These are phyloP conservation scores for Plasmodium coatneyi DNA, from an alignment of 169 alveolate genomes.

Conservation along the genomic window DNA sequence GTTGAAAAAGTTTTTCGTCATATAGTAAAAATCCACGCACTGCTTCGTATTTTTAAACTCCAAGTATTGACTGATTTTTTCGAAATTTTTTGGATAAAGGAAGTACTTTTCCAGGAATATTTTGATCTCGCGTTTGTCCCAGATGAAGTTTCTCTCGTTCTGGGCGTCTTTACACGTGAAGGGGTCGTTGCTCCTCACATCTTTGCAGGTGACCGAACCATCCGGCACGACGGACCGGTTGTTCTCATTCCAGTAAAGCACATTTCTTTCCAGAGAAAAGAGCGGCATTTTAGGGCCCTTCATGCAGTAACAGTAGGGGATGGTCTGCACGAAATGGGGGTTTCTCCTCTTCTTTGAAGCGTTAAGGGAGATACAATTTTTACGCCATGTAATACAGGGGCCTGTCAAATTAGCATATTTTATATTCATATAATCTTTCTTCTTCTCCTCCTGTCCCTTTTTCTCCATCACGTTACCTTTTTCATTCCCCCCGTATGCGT, in stretches of 20 bases:
- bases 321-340: constrained; percentile 2
- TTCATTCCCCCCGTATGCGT: not conserved
- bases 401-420: constrained; percentile 82
- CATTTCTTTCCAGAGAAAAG: constrained; percentile 59
- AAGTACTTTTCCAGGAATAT: constrained; percentile 87
- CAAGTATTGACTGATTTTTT: constrained; percentile 87
- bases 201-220: not conserved
- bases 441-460: constrained; percentile 78
- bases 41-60: constrained; percentile 88
- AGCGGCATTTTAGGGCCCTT: constrained; percentile 25
- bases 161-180: constrained; percentile 70
- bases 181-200: not conserved
- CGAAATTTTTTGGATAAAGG: constrained; percentile 91
- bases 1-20: constrained; percentile 54
- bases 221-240: not conserved
- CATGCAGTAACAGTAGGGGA: constrained; percentile 54
- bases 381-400: constrained; percentile 82
- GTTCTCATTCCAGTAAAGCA: constrained; percentile 25
- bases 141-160: constrained; percentile 79
- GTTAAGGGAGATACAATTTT: constrained; percentile 74
- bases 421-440: constrained; percentile 83
- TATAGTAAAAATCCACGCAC: constrained; percentile 86
- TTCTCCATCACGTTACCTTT: constrained; percentile 68
- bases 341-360: constrained; percentile 17
- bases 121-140: constrained; percentile 88